phyloP scores from a whole-genome alignment of 2,329 filamentous ascomycete genomes.

The Fusarium sp. region DNA sequence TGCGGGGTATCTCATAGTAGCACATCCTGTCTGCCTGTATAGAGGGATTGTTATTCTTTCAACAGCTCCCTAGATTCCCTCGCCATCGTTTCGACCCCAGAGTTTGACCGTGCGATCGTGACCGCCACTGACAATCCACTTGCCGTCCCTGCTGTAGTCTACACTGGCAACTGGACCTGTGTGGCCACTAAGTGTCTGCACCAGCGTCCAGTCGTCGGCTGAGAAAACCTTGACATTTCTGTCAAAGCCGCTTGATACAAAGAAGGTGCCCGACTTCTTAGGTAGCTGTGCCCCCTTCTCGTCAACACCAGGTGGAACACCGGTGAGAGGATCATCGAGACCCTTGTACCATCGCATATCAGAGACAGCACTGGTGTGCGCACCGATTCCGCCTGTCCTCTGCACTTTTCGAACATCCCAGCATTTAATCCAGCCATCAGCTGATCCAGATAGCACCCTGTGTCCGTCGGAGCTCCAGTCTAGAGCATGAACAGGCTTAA shows the following conservation, averaged over 20 bases:
- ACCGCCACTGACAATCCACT: constrained; percentile 94
- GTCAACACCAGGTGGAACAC: constrained; percentile 70
- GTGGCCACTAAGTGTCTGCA: constrained; percentile 90
- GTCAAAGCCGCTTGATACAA: constrained; percentile 92
- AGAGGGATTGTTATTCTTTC: constrained; percentile 14
- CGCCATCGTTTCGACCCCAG: constrained; percentile 87
- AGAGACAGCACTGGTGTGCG: constrained; percentile 90
- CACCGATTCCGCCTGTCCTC: constrained; percentile 85
- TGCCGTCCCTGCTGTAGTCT: constrained; percentile 86
- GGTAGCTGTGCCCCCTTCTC: constrained; percentile 77
- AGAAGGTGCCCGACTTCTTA: constrained; percentile 91
- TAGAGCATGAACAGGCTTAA: constrained; percentile 91
- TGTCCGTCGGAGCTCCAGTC: constrained; percentile 95
- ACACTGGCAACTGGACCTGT: constrained; percentile 92
- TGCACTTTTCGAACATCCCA: constrained; percentile 96
- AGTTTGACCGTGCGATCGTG: constrained; percentile 96
- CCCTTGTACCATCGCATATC: constrained; percentile 96
- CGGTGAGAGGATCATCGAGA: constrained; percentile 77
- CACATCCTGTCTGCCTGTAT: constrained; percentile 30
- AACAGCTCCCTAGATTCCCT: constrained; percentile 59
- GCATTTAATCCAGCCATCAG: constrained; percentile 96
- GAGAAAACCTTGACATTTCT: constrained; percentile 96
- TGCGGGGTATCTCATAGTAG: constrained; percentile 47
- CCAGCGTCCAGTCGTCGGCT: constrained; percentile 93
- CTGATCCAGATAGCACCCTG: constrained; percentile 91